phyloP scores from a whole-genome alignment of 2,329 filamentous ascomycete genomes.

The Aureobasidium namibiae region DNA sequence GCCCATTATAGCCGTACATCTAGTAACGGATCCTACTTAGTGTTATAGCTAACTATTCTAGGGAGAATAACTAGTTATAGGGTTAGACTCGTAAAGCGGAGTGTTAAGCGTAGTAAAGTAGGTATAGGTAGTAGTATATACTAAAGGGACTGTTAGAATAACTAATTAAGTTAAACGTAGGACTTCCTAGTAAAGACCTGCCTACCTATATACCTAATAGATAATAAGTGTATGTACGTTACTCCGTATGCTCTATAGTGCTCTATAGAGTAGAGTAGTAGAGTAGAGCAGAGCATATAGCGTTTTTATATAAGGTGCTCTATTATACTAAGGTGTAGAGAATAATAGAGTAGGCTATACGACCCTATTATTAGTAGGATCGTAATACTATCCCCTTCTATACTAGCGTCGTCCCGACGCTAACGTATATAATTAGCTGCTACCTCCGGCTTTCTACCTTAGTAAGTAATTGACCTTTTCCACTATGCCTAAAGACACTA shows the following conservation, averaged over 20 bases:
- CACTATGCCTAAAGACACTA: background rate
- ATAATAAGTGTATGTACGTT: background rate
- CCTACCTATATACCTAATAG: background rate
- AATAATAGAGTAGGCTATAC: background rate
- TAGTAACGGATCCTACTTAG: too few species aligned
- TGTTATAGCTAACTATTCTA: too few species aligned
- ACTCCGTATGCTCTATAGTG: background rate
- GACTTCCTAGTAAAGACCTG: background rate
- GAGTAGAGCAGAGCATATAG: background rate
- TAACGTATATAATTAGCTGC: background rate
- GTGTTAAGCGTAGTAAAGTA: background rate
- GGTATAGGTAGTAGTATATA: background rate
- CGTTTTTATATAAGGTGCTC: background rate
- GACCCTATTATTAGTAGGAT: background rate
- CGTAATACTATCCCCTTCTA: background rate
- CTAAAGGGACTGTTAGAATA: constrained; percentile 6
- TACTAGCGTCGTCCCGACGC: background rate
- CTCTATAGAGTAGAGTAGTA: background rate
- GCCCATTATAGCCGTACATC: too few species aligned
- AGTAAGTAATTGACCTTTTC: background rate
- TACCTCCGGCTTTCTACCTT: background rate
- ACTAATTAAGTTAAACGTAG: constrained; percentile 4
- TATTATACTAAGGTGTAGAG: background rate
- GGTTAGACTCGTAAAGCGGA: background rate
- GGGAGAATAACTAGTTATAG: background rate